Evolutionary conservation across 2,329 filamentous ascomycete species (phyloP), one percentile per base, ranked within the genome.

Genomic region (Paecilomyces dactylethromorphus): DNA sequence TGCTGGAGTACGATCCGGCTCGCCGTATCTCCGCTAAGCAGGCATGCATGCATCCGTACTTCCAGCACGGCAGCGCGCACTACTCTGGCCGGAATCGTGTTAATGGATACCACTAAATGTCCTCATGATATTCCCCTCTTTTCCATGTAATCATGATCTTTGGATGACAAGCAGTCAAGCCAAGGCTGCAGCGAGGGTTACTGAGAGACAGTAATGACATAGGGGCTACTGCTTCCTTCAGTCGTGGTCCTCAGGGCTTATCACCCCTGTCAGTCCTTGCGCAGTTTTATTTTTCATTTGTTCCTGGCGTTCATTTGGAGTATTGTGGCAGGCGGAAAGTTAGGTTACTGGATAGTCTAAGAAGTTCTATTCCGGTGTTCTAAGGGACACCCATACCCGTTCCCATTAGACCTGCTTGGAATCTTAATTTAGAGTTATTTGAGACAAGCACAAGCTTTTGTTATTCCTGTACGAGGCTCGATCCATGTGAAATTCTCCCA

Each of bases 21-120:
- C 86, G 87, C 56, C 88, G 92, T 63, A 90, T 96, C 66, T 95
- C 90, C 6, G 92, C 92, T 56, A 96, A 96, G 81, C 89, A 91
- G 72, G 87, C 91, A 12, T 90, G 89, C 71, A 82, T 86, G 66
- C 92, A 96, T 71, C 87, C 89, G 8, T 96, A 96, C 79, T 96
- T 96, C 70, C 80, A 79, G 18, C 77, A 80, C 22, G 75, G 77
- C 57, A 82, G 75, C 62, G 72, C 76, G 22, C 73, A 73, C 62
- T 82, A 82, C 66, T 79, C 78, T 18, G 77, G 77, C 49, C 76
- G 78, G 52, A 69, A 64, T 57, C 69, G 68, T 60, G 64, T 69
- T 31, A 74, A 74, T 60, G 72, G 71, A 51, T 74, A 65, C 58
- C 74, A 77, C 64, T 79, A 68, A 75, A 58, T 61, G 53, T 63